Evolutionary conservation across 805 yeast species (phyloP), one percentile per base, ranked within the genome.

Genomic region (Danielia oregonensis): DNA sequence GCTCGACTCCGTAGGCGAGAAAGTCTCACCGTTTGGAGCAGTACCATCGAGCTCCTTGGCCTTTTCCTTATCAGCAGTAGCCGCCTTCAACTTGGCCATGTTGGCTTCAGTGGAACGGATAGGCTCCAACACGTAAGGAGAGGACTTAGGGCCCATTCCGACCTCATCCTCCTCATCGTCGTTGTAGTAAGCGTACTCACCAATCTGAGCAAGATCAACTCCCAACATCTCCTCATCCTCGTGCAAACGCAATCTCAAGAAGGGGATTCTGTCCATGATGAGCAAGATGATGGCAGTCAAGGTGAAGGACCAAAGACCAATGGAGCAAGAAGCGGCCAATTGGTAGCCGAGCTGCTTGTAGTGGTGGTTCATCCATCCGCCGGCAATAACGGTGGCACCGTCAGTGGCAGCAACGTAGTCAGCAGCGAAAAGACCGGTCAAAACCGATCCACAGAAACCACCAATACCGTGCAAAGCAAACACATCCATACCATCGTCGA

Each of bases 401-500:
- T 89, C 96, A 10, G 84, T 59, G 27, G 86, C 88, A 30, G 94
- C 82, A 48, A 89, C 79, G 63, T 89, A 87, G 65, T 85, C 86
- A 32, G 94, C 86, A 17, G 97, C 95, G 59, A 91, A 91, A 44
- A 91, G 70, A 56, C 96, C 97, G 16, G 97, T 91, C 60, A 88
- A 59, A 15, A 83, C 66, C 17, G 86, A 78, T 34, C 97, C 97
- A 44, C 75, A 67, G 51, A 82, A 75, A 35, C 96, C 97, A 61
- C 97, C 97, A 43, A 89, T 81, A 51, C 96, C 96, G 63, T 91
- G 97, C 35, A 89, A 68, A 22, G 96, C 86, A 65, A 85, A 91
- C 31, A 88, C 95, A 61, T 89, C 97, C 72, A 89, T 73, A 67
- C 96, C 96, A 59, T 91, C 97, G 61, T 91, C 97, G 45, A 91